Conservation (phyloP, 108 stramenopile species). For the Skeletonema marinoi region DNA sequence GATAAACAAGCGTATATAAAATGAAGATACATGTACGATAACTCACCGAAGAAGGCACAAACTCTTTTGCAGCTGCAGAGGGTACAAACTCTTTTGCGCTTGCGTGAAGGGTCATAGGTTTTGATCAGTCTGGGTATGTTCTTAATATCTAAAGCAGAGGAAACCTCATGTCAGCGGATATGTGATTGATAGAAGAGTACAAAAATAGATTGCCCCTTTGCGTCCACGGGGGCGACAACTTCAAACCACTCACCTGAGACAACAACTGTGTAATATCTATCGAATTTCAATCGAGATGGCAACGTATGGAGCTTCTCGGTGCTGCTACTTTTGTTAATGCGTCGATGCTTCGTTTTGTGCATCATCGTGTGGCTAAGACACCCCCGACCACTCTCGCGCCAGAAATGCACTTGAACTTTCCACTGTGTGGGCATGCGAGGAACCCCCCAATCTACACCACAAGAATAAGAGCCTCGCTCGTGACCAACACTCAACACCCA, state of each 20-base stretch:
- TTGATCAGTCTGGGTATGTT: not conserved
- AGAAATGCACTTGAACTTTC: not conserved
- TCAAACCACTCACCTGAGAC: not conserved
- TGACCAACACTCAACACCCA: too few relatives aligned
- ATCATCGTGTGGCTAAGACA: not conserved
- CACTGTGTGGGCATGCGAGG: too few relatives aligned
- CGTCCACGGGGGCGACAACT: not conserved
- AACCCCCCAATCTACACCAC: too few relatives aligned
- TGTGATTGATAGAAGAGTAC: too few relatives aligned
- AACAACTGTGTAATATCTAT: not conserved
- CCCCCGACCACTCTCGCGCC: not conserved
- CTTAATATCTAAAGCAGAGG: not conserved
- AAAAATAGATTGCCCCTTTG: not conserved
- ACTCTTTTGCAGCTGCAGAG: constrained; percentile 30
- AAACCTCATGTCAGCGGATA: not conserved
- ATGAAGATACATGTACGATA: not conserved
- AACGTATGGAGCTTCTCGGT: not conserved
- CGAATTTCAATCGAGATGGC: not conserved
- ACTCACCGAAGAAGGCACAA: constrained; percentile 38
- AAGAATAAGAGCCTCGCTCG: too few relatives aligned
- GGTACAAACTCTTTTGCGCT: constrained; percentile 20
- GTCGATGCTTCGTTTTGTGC: not conserved
- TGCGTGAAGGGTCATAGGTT: constrained; percentile 11
- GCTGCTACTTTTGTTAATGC: not conserved
- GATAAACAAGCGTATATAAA: not conserved